Evolutionary conservation across 805 yeast genomes (phyloP).

Genomic region (Zygosaccharomyces gambellarensis): DNA sequence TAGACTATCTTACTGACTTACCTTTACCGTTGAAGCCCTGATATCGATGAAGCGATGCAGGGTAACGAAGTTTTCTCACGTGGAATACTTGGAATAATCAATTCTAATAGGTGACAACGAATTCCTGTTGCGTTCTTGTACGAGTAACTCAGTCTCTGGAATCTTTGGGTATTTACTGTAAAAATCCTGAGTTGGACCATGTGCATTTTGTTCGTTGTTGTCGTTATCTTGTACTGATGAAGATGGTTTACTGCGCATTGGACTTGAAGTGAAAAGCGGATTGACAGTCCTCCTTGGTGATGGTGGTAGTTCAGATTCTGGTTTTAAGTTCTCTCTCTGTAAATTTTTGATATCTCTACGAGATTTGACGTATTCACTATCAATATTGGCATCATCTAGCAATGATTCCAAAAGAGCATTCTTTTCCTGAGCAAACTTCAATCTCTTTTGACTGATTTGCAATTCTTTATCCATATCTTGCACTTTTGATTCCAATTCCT

Average conservation of each 20-base stretch:
- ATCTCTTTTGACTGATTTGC: constrained; percentile 20
- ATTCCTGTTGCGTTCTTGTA: constrained; percentile 16
- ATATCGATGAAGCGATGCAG: constrained; percentile 2
- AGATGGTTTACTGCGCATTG: constrained; percentile 19
- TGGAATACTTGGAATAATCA: constrained; percentile 29
- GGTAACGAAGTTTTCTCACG: constrained; percentile 12
- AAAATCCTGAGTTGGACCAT: constrained; percentile 11
- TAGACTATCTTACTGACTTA: not conserved
- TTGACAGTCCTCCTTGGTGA: constrained; percentile 25
- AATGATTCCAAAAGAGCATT: constrained; percentile 27
- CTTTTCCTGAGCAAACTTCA: constrained; percentile 32
- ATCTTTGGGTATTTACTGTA: constrained; percentile 32
- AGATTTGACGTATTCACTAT: constrained; percentile 31
- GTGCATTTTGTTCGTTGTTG: constrained; percentile 3
- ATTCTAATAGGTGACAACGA: constrained; percentile 31
- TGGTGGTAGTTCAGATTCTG: constrained; percentile 31
- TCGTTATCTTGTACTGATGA: not conserved
- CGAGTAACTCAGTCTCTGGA: constrained; percentile 30
- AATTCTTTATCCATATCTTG: constrained; percentile 17
- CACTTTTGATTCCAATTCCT: constrained; percentile 14
- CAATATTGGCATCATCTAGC: constrained; percentile 33
- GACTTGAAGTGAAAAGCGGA: constrained; percentile 35
- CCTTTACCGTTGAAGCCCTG: not conserved
- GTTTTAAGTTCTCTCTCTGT: constrained; percentile 29
- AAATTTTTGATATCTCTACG: constrained; percentile 33